These are phyloP conservation scores for Lophiotrema nucula DNA, from an alignment of 495 filamentous ascomycete species.

Conservation along the genomic window DNA sequence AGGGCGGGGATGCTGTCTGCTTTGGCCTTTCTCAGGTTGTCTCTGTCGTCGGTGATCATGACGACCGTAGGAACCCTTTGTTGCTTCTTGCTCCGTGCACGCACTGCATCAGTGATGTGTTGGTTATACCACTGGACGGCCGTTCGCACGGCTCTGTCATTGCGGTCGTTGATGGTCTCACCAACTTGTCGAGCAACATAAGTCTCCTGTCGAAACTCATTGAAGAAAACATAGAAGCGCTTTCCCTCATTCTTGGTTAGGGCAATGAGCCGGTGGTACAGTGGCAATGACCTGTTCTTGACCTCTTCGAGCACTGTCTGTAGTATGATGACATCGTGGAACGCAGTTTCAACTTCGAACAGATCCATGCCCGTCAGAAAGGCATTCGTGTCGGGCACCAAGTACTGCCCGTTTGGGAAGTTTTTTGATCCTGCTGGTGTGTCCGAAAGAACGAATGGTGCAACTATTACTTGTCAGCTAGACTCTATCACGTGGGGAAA, in stretches of 20 bases:
- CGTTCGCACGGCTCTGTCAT: conserved; percentile 84
- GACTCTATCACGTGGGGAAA: conserved; percentile 4
- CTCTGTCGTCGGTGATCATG: conserved; percentile 90
- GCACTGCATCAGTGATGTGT: conserved; percentile 65
- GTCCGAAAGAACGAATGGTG: conserved; percentile 82
- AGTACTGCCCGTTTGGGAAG: conserved; percentile 86
- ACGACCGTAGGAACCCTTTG: conserved; percentile 72
- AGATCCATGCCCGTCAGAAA: conserved; percentile 94
- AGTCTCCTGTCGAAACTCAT: conserved; percentile 93
- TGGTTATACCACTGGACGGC: conserved; percentile 86
- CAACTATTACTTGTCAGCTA: conserved; percentile 51
- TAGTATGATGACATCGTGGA: conserved; percentile 91
- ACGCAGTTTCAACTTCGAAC: conserved; percentile 86
- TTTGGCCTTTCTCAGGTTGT: conserved; percentile 80
- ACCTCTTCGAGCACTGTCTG: conserved; percentile 97
- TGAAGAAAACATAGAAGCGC: conserved; percentile 98
- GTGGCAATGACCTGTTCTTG: conserved; percentile 84
- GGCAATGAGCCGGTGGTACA: conserved; percentile 88
- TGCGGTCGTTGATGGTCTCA: conserved; percentile 94
- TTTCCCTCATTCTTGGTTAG: conserved; percentile 94
- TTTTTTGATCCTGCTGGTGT: conserved; percentile 76
- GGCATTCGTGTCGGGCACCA: conserved; percentile 95
- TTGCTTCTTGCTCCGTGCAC: conserved; percentile 51
- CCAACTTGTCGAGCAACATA: conserved; percentile 70
- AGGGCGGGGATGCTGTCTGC: conserved; percentile 60